phyloP scores from a whole-genome alignment of 2,329 filamentous ascomycete genomes.

The Corynespora cassiicola region DNA sequence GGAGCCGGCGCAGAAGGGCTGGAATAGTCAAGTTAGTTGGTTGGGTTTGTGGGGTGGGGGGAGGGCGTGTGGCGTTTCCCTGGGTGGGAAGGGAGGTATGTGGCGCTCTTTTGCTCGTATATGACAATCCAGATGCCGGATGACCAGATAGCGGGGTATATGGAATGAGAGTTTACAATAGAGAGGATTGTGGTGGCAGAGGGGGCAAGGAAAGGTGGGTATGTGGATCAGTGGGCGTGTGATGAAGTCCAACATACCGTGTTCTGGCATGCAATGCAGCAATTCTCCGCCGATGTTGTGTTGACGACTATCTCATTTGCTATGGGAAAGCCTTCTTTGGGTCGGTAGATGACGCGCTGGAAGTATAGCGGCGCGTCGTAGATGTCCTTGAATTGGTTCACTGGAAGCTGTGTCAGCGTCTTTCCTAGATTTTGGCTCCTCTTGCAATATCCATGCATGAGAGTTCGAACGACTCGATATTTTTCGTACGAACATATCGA shows the following conservation, averaged over 20 bases:
- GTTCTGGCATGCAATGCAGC: constrained; percentile 34
- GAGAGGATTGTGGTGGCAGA: background rate
- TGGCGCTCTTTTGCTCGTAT: too few species aligned
- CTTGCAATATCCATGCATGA: too few species aligned
- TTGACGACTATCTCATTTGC: constrained; percentile 25
- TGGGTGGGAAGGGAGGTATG: too few species aligned
- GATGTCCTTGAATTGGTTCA: constrained; percentile 23
- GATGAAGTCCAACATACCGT: too few species aligned
- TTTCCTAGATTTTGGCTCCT: background rate
- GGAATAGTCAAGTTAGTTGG: constrained; percentile 1
- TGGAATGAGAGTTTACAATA: too few species aligned
- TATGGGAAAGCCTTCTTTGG: constrained; percentile 25
- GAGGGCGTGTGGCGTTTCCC: too few species aligned
- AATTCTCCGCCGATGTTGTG: constrained; percentile 16
- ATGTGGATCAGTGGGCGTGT: background rate
- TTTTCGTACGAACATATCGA: background rate
- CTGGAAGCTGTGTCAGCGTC: constrained; percentile 11
- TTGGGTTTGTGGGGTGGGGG: too few species aligned
- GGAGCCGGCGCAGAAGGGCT: constrained; percentile 31
- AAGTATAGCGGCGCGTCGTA: constrained; percentile 23
- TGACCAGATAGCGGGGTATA: too few species aligned
- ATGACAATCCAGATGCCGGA: too few species aligned
- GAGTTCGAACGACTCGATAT: background rate
- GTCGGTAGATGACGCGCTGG: constrained; percentile 27
- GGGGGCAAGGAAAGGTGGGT: background rate